Evolutionary conservation across 345 rosid species (phyloP), one percentile per base, ranked within the genome.

Genomic region (Tarenaya hassleriana): DNA sequence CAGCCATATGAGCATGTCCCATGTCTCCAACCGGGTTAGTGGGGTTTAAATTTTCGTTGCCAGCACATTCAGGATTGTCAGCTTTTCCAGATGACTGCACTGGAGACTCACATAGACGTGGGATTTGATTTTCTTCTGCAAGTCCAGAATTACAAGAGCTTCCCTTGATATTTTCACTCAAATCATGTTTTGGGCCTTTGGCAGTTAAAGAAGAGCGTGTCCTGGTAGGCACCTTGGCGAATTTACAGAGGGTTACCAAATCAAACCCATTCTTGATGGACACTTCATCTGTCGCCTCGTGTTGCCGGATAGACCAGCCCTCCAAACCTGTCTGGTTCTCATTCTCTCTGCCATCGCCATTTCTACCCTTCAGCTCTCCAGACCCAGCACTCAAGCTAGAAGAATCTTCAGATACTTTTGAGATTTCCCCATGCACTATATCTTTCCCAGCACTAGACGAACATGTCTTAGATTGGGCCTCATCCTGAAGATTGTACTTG

Each of bases 211-310:
- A 76, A 50, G 98, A 83, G 38, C 97, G 95, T 3, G 68, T 83
- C 74, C 69, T 92, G 10, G 94, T 92, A 41, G 95, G 94, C 51
- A 92, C 75, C 64, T 92, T 92, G 52, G 73, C 74, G 50, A 92
- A 81, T 54, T 78, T 92, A 69, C 98, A 79, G 31, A 81, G 69
- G 19, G 76, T 55, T 16, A 78, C 76, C 67, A 92, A 78, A 76
- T 76, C 87, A 69, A 74, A 38, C 41, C 48, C 66, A 52, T 58
- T 70, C 62, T 78, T 74, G 61, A n/a, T n/a, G n/a, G n/a, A n/a
- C n/a, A n/a, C n/a, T n/a, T n/a, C n/a, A n/a, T n/a, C n/a, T n/a
- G n/a, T n/a, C n/a, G n/a, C n/a, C n/a, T n/a, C n/a, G n/a, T n/a
- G n/a, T n/a, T n/a, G n/a, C n/a, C n/a, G n/a, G n/a, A 48, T 16